Evolutionary conservation across 2,329 filamentous ascomycete genomes (phyloP).

Genomic region (Septoria linicola): DNA sequence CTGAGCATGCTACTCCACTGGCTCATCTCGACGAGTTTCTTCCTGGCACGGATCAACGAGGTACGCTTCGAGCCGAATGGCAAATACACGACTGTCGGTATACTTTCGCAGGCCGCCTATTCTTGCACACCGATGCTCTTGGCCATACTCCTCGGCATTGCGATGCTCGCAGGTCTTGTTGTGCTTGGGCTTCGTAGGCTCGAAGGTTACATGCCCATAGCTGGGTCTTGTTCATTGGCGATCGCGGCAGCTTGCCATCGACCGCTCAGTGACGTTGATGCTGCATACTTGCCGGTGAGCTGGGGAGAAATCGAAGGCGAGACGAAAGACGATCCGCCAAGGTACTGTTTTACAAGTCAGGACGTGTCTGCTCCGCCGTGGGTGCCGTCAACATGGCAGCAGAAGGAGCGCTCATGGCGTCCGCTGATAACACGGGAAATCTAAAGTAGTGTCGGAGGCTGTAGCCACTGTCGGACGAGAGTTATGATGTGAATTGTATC

Average conservation of each 20-base stretch:
- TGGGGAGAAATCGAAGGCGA: slow-evolving; percentile 24
- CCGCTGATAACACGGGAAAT: too few species aligned
- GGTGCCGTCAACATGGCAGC: too few species aligned
- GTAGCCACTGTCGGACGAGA: too few species aligned
- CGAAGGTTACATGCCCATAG: slow-evolving; percentile 23
- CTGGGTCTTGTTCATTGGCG: slow-evolving; percentile 21
- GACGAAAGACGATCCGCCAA: slow-evolving; percentile 17
- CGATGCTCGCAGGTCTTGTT: slow-evolving; percentile 12
- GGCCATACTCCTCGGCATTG: not conserved
- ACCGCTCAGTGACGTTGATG: slow-evolving; percentile 21
- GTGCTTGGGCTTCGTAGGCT: slow-evolving; percentile 16
- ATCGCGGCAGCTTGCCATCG: slow-evolving; percentile 28
- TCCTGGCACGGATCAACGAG: slow-evolving; percentile 39
- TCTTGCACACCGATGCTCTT: slow-evolving; percentile 7
- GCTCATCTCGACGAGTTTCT: slow-evolving; percentile 48
- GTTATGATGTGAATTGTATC: too few species aligned
- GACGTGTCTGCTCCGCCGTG: slow-evolving; percentile 44
- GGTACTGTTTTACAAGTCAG: slow-evolving; percentile 26
- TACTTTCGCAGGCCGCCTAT: not conserved
- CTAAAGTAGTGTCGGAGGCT: too few species aligned
- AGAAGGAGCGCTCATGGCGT: too few species aligned
- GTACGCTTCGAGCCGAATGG: slow-evolving; percentile 16
- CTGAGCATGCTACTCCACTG: slow-evolving; percentile 42
- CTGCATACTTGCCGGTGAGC: slow-evolving; percentile 21
- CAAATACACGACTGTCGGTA: not conserved